Evolutionary conservation across 2,329 filamentous ascomycete species (phyloP), one percentile per base, ranked within the genome.

Genomic region (Xylaria sp.): DNA sequence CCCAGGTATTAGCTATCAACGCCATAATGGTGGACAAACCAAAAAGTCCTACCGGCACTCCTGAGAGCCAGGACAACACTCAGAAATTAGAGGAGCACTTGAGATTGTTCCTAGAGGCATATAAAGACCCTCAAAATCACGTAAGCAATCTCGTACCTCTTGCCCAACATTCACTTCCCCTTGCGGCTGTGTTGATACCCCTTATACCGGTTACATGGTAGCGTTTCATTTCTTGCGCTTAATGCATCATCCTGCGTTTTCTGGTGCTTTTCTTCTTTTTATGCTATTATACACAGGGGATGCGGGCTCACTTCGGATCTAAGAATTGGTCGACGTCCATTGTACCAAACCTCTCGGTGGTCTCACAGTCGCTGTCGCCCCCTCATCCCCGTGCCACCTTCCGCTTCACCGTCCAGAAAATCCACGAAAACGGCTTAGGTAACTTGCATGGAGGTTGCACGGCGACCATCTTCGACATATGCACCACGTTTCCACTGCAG

Each of bases 381-480:
- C 77, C 83, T 48, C 79, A 82, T 73, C 81, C 85, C 44, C 68
- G 76, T 61, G 74, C 82, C 61, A 82, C 79, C 39, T 86, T 88
- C 76, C 74, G 80, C 68, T 87, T 85, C 77, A 85, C 81, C 2
- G 84, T 88, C 32, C 83, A 85, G 65, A 78, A 80, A 0, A 73
- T 80, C 3, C 85, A 90, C 80, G 84, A 82, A 78, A 90, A 90
- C 78, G 79, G 82, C 6, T 67, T 85, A 15, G 78, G 79, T 32
- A 90, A 86, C 79, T 80, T 91, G 64, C 89, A 91, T 75, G 89
- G 88, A 63, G 89, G 89, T 20, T 90, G 88, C 71, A 84, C 88
- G 0, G 87, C 91, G 2, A 90, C 90, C 0, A 80, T 94, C 3
- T 90, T 93, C 73, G 92, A 94, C 80, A 81, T 87, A 66, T 85